Conservation (phyloP, 352 stramenopile genomes). For the Aphanomyces invadans region DNA sequence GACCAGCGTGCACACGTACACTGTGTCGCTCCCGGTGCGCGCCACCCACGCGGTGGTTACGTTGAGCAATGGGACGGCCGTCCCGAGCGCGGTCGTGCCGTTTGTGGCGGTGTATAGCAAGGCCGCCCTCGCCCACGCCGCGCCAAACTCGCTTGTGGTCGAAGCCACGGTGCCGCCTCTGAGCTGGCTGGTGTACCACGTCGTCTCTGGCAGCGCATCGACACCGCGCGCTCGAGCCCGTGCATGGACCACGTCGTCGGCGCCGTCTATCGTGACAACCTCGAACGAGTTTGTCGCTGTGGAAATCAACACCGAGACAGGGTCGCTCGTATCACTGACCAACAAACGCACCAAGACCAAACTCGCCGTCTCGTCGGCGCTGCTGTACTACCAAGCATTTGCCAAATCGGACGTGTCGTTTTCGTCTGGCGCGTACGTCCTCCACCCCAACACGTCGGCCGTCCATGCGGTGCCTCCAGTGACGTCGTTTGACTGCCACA, state of each 20-base stretch:
- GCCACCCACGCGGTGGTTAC: conserved; percentile 37
- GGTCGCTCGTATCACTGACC: conserved; percentile 45
- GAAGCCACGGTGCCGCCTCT: conserved; percentile 53
- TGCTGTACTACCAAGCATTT: conserved; percentile 52
- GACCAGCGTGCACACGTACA: conserved; percentile 46
- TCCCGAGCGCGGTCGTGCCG: conserved; percentile 43
- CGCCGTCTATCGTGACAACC: conserved; percentile 36
- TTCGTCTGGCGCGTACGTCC: conserved; percentile 95
- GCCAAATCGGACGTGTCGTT: conserved; percentile 29
- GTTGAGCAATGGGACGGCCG: conserved; percentile 29
- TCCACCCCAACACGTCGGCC: conserved; percentile 84
- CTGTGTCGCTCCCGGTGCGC: conserved; percentile 49
- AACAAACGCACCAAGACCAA: conserved; percentile 71
- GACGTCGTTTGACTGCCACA: conserved; percentile 23
- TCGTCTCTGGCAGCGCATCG: too few relatives aligned
- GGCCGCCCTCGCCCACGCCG: conserved; percentile 22
- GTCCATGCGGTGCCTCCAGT: conserved; percentile 37
- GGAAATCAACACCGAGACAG: conserved; percentile 44
- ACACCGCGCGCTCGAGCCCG: too few relatives aligned
- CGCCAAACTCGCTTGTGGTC: conserved; percentile 62
- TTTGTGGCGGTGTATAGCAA: conserved; percentile 34
- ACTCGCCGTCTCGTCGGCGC: conserved; percentile 38
- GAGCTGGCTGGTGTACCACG: conserved; percentile 31
- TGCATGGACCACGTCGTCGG: too few relatives aligned
- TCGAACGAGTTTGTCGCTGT: conserved; percentile 55